These are phyloP conservation scores for Aspergillus melleus DNA, from an alignment of 2,329 filamentous ascomycete species.

Conservation along the genomic window DNA sequence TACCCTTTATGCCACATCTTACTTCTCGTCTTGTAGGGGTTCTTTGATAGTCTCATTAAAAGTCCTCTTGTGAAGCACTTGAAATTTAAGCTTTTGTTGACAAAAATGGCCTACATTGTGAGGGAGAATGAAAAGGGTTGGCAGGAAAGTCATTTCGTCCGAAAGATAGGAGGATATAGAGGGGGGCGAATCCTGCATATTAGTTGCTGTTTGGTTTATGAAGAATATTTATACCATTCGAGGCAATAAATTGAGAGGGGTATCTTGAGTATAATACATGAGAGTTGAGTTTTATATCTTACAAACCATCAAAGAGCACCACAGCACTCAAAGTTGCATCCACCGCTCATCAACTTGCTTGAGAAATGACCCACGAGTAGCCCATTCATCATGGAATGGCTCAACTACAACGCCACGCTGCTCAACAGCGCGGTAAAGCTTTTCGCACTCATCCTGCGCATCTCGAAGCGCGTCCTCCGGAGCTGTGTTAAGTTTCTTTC, in stretches of 20 bases:
- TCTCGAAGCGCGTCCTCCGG: constrained; percentile 12
- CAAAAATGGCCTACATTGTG: no score
- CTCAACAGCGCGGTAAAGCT: constrained; percentile 16
- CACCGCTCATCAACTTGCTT: constrained; percentile 25
- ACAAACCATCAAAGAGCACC: background rate
- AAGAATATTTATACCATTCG: background rate
- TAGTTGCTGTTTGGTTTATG: background rate
- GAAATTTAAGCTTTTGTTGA: no score
- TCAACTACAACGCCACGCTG: constrained; percentile 20
- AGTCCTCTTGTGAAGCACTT: no score
- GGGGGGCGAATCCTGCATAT: background rate
- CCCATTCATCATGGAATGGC: constrained; percentile 17
- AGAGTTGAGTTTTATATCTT: background rate
- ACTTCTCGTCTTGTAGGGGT: no score
- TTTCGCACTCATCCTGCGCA: constrained; percentile 20
- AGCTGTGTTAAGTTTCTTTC: background rate
- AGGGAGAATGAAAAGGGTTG: no score
- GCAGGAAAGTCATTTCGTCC: no score
- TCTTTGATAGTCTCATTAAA: no score
- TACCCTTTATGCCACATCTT: no score
- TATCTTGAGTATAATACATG: background rate
- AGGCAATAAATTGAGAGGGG: background rate
- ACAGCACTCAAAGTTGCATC: background rate
- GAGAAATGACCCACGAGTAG: constrained; percentile 3
- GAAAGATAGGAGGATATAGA: no score